Conservation (phyloP, 805 yeast genomes). For the Starmerella ratchasimensis region DNA sequence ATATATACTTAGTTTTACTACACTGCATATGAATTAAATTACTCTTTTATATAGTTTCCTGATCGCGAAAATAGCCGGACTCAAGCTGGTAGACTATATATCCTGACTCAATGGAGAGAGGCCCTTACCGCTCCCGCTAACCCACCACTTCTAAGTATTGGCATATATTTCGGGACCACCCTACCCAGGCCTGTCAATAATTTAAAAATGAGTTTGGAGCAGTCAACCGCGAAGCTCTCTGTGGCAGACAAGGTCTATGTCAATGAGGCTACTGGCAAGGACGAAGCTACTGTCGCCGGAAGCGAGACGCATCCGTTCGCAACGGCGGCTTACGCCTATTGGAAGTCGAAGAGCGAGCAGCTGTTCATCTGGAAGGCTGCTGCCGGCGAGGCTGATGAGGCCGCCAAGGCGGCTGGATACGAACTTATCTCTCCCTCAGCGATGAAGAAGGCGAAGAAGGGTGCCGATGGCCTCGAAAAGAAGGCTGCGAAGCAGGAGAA, state of each 20-base stretch:
- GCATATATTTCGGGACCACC: too few relatives aligned
- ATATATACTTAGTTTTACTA: too few relatives aligned
- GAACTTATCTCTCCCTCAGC: conserved; percentile 79
- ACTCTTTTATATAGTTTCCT: too few relatives aligned
- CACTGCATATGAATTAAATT: too few relatives aligned
- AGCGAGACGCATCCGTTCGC: conserved; percentile 57
- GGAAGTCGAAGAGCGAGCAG: conserved; percentile 33
- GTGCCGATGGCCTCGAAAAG: conserved; percentile 81
- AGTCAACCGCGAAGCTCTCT: conserved; percentile 15
- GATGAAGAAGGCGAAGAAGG: conserved; percentile 89
- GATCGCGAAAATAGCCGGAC: too few relatives aligned
- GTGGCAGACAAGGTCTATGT: conserved; percentile 36
- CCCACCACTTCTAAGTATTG: too few relatives aligned
- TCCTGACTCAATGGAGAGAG: too few relatives aligned
- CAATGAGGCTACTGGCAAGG: conserved; percentile 42
- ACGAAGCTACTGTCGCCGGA: conserved; percentile 40
- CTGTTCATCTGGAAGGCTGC: conserved; percentile 45
- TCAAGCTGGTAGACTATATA: too few relatives aligned
- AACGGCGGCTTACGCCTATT: conserved; percentile 73
- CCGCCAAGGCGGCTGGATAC: conserved; percentile 32
- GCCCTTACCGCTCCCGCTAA: too few relatives aligned
- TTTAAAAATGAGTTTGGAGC: conserved; percentile 14
- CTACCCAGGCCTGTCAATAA: too few relatives aligned
- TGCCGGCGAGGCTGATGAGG: conserved; percentile 28
- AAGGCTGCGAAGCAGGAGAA: conserved; percentile 52